Evolutionary conservation across 2,329 filamentous ascomycete genomes (phyloP).

Genomic region (Epichloe sibirici): DNA sequence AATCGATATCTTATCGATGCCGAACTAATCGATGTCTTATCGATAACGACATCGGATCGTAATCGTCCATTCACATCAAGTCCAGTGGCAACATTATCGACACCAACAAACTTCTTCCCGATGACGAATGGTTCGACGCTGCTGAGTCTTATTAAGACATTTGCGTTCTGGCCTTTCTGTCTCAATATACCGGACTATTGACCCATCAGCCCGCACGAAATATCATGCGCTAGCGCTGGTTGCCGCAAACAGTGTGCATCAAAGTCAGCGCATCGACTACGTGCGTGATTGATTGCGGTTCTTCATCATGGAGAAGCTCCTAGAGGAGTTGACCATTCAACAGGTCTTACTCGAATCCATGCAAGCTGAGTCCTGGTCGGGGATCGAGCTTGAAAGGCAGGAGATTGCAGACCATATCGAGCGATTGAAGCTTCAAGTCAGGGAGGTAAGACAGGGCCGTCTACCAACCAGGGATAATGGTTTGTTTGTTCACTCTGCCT

Average conservation of each 20-base stretch:
- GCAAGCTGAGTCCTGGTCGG: constrained; percentile 13
- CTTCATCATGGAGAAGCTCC: constrained; percentile 16
- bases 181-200: background rate
- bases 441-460: constrained; percentile 4
- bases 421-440: constrained; percentile 21
- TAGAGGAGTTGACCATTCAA: constrained; percentile 31
- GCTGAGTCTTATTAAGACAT: background rate
- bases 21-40: background rate
- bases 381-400: constrained; percentile 16
- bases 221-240: background rate
- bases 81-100: background rate
- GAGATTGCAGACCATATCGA: constrained; percentile 7
- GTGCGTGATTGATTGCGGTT: constrained; percentile 2
- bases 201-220: background rate
- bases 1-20: background rate
- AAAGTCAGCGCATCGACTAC: constrained; percentile 6
- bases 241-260: background rate
- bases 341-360: constrained; percentile 31
- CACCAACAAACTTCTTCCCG: background rate
- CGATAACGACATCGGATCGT: background rate
- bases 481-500: background rate
- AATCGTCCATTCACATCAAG: background rate
- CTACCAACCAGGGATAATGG: background rate
- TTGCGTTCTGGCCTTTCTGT: background rate
- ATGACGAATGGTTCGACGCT: background rate